Evolutionary conservation across 768 basidiomycete species (phyloP).

Genomic region (Rhizopogon vinicolor): DNA sequence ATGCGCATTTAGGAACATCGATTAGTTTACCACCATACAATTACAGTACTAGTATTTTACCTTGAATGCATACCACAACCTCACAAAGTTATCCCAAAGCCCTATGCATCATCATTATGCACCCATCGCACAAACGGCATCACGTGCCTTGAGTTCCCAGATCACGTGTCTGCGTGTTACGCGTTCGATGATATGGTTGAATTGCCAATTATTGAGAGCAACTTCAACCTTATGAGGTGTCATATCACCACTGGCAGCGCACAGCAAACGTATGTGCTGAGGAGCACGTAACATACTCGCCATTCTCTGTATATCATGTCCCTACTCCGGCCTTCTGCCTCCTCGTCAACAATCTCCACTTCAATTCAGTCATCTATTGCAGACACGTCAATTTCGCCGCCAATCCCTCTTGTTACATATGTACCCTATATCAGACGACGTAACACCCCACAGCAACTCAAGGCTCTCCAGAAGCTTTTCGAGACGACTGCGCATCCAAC

Average conservation of each 20-base stretch:
- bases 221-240: slow-evolving; percentile 10
- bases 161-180: slow-evolving; percentile 21
- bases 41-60: neutral
- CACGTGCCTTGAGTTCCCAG: slow-evolving; percentile 11
- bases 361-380: slow-evolving; percentile 1
- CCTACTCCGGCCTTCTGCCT: neutral
- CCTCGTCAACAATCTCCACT: slow-evolving; percentile 2
- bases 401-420: neutral
- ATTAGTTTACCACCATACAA: neutral
- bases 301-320: slow-evolving; percentile 9
- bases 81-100: too few relatives aligned
- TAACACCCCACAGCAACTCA: slow-evolving; percentile 29
- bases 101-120: too few relatives aligned
- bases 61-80: too few relatives aligned
- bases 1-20: neutral
- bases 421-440: slow-evolving; percentile 27
- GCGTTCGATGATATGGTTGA: slow-evolving; percentile 10
- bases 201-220: slow-evolving; percentile 2
- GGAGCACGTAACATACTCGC: neutral
- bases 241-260: neutral
- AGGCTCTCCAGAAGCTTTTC: slow-evolving; percentile 31
- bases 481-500: slow-evolving; percentile 34
- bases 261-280: slow-evolving; percentile 12
- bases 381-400: neutral
- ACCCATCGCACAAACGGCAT: too few relatives aligned